phyloP scores from a whole-genome alignment of 306 rosid genomes.

The Fragaria iinumae region DNA sequence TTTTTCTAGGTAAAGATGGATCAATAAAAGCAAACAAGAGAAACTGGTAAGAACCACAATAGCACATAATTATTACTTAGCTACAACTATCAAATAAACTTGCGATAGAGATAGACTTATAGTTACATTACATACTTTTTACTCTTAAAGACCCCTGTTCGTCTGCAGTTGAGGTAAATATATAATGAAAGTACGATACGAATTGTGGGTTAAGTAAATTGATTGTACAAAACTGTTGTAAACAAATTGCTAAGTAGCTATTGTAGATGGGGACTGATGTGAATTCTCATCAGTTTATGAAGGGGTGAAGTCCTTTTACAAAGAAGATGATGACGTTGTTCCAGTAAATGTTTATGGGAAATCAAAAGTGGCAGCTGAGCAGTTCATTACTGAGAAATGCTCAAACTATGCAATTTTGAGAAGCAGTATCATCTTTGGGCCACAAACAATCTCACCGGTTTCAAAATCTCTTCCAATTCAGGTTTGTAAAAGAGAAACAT shows the following conservation, averaged over 20 bases:
- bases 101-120: background rate
- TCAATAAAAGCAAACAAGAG: background rate
- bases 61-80: conserved; percentile 5
- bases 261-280: conserved; percentile 25
- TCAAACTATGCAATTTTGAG: conserved; percentile 76
- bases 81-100: background rate
- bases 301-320: conserved; percentile 82
- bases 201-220: background rate
- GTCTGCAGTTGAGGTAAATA: background rate
- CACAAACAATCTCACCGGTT: conserved; percentile 79
- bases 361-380: conserved; percentile 79
- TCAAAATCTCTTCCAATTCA: conserved; percentile 92
- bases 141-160: background rate
- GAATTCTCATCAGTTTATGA: conserved; percentile 64
- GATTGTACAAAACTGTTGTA: background rate
- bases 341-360: conserved; percentile 86
- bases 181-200: background rate
- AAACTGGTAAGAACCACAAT: background rate
- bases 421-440: conserved; percentile 95
- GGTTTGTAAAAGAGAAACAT: conserved; percentile 37
- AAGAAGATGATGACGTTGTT: conserved; percentile 67
- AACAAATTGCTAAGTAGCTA: conserved; percentile 8
- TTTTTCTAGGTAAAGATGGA: background rate
- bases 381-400: conserved; percentile 59
- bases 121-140: background rate